These are phyloP conservation scores for Boletus vinaceobasis DNA, from an alignment of 768 basidiomycete species.

Conservation along the genomic window DNA sequence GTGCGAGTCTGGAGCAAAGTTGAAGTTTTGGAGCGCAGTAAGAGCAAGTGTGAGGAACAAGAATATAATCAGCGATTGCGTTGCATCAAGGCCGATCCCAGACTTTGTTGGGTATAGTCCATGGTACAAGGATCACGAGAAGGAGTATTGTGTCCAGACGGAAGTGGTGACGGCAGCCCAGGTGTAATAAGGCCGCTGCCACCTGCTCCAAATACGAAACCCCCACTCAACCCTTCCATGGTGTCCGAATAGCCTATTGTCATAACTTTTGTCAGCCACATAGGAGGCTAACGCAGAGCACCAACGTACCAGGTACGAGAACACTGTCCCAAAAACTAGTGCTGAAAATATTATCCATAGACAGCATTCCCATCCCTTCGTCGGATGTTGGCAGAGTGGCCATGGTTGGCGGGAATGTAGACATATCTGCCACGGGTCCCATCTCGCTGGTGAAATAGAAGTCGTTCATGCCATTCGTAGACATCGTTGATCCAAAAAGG, in stretches of 20 bases:
- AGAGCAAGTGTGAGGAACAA: constrained; percentile 1
- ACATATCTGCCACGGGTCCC: constrained; percentile 79
- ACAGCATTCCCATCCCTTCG: constrained; percentile 48
- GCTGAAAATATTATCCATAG: constrained; percentile 81
- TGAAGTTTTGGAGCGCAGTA: neutral
- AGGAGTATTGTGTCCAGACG: constrained; percentile 53
- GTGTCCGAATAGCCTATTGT: constrained; percentile 69
- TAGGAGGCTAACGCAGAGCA: neutral
- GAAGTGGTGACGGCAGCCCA: constrained; percentile 54
- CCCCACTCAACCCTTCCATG: constrained; percentile 79
- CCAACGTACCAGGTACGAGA: constrained; percentile 71
- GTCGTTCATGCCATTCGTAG: constrained; percentile 36
- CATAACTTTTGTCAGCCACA: constrained; percentile 3
- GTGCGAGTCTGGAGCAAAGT: neutral
- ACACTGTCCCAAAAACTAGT: constrained; percentile 86
- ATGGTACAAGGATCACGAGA: constrained; percentile 22
- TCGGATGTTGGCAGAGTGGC: constrained; percentile 45
- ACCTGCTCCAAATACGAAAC: constrained; percentile 81
- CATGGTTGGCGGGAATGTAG: constrained; percentile 88
- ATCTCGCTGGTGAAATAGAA: constrained; percentile 80
- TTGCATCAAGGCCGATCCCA: constrained; percentile 25
- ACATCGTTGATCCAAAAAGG: constrained; percentile 23
- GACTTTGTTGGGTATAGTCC: constrained; percentile 27
- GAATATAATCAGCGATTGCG: constrained; percentile 19
- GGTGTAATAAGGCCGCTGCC: constrained; percentile 85